Conservation (phyloP, 441 rosid species). For the Mallotus japonicus region DNA sequence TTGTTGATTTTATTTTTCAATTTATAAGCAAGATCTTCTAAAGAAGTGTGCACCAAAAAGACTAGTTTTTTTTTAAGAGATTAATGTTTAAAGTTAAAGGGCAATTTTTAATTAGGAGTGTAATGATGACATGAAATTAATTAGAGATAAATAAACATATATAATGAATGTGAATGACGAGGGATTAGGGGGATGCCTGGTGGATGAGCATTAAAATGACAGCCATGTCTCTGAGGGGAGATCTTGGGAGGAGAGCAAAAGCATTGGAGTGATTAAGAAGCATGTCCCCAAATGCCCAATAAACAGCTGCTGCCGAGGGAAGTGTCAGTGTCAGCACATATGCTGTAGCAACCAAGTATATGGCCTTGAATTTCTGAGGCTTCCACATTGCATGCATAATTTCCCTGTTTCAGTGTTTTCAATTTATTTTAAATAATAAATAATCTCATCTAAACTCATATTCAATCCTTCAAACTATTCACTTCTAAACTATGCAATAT, state of each 20-base stretch:
- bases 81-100: not conserved
- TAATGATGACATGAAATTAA: not conserved
- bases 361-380: slow-evolving; percentile 91
- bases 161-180: not conserved
- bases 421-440: no score
- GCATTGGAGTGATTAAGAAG: slow-evolving; percentile 94
- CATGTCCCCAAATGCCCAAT: slow-evolving; percentile 94
- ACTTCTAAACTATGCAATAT: no score
- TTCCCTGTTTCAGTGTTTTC: slow-evolving; percentile 45
- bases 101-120: not conserved
- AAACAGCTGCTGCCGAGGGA: slow-evolving; percentile 89
- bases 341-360: slow-evolving; percentile 80
- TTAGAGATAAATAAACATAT: not conserved
- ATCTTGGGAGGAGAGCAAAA: slow-evolving; percentile 81
- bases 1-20: no score
- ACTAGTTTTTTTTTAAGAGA: no score
- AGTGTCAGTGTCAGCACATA: slow-evolving; percentile 87
- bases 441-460: no score
- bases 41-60: no score
- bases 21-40: no score
- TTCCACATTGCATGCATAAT: slow-evolving; percentile 99
- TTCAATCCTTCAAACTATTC: no score
- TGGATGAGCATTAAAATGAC: slow-evolving; percentile 96
- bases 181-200: slow-evolving; percentile 46
- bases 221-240: slow-evolving; percentile 70